phyloP scores from a whole-genome alignment of 805 yeast genomes.

The Nakazawaea laoshanensis region DNA sequence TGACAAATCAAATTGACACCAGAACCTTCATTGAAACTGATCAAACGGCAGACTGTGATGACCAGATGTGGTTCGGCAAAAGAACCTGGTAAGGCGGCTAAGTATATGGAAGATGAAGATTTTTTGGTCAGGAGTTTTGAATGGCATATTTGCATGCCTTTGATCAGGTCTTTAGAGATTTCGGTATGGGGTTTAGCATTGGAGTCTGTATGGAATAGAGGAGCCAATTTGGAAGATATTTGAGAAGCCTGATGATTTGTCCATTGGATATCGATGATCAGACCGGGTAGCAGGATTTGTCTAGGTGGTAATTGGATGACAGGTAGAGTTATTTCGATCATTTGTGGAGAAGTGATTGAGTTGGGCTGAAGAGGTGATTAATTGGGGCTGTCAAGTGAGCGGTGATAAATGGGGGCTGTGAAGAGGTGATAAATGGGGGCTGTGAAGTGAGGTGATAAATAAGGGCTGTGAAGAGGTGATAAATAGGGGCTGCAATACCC shows the following conservation, averaged over 20 bases:
- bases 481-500: no score
- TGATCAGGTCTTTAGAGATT: neutral
- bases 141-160: neutral
- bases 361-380: no score
- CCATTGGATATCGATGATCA: constrained; percentile 23
- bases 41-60: constrained; percentile 36
- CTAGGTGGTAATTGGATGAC: constrained; percentile 23
- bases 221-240: constrained; percentile 7
- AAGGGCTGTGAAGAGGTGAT: no score
- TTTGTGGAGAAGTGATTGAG: neutral
- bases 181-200: neutral
- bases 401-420: no score
- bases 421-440: no score
- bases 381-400: no score
- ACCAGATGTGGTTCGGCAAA: no score
- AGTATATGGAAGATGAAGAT: no score
- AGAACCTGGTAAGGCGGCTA: no score
- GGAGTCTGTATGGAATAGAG: neutral
- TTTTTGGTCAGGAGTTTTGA: neutral
- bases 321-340: constrained; percentile 19
- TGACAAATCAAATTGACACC: constrained; percentile 37
- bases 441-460: no score
- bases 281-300: constrained; percentile 21
- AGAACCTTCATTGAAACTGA: constrained; percentile 35
- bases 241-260: constrained; percentile 22